phyloP scores from a whole-genome alignment of 225 moss, liverwort and hornwort genomes.

The Pseudoscleropodium purum region DNA sequence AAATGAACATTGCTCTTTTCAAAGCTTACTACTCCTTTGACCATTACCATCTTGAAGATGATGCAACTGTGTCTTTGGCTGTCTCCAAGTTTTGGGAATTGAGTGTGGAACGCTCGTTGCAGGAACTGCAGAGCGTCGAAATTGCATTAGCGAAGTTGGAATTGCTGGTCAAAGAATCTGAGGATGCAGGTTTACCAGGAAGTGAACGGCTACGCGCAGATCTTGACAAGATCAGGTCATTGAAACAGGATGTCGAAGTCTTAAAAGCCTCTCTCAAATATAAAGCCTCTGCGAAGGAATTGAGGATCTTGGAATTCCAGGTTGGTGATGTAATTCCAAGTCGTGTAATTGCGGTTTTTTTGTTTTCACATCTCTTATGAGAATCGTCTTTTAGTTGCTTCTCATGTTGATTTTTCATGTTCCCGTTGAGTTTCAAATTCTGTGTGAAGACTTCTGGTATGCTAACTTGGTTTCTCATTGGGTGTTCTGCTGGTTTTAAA shows the following conservation, averaged over 20 bases:
- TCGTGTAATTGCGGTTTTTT: not conserved
- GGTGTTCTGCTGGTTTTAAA: not conserved
- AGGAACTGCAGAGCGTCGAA: conserved; percentile 54
- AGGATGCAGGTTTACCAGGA: conserved; percentile 26
- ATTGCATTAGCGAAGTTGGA: conserved; percentile 50
- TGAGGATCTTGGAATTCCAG: conserved; percentile 35
- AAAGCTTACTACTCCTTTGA: not conserved
- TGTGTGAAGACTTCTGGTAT: not conserved
- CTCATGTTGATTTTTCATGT: not conserved
- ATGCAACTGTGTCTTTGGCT: not conserved
- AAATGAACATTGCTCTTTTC: not conserved
- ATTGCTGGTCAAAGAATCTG: conserved; percentile 57
- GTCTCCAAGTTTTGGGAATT: not conserved
- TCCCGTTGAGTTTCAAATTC: not conserved
- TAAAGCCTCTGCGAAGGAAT: conserved; percentile 34
- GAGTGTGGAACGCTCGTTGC: conserved; percentile 7
- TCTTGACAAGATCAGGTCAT: conserved; percentile 36
- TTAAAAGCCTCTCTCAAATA: conserved; percentile 32
- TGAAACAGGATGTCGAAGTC: conserved; percentile 45
- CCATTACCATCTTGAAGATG: not conserved
- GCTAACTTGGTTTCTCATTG: not conserved
- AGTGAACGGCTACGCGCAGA: conserved; percentile 36
- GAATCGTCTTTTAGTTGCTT: not conserved
- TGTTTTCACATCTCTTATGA: not conserved
- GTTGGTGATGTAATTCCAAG: conserved; percentile 4